Percentiles rank a stretch among this genome's conserved stretches.
phyloP scores from a whole-genome alignment of 495 filamentous ascomycete genomes.

The Xylaria nigripes region DNA sequence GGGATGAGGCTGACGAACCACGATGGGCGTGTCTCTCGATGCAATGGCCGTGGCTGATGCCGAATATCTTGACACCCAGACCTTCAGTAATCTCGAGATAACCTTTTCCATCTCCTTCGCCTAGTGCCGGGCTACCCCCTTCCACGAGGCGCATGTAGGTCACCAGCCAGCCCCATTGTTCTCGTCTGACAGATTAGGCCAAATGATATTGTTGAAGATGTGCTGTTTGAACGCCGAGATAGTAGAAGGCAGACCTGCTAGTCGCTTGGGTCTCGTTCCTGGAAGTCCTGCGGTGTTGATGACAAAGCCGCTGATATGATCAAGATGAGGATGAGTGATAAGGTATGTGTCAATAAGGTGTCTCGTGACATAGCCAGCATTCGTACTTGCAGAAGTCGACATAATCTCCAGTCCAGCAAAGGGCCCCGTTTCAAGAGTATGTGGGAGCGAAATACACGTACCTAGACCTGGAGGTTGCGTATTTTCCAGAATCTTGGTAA shows the following conservation, averaged over 20 bases:
- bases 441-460: conserved; percentile 21
- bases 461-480: conserved; percentile 40
- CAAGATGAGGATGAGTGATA: conserved; percentile 90
- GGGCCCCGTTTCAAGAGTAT: conserved; percentile 44
- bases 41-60: conserved; percentile 81
- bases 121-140: conserved; percentile 74
- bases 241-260: conserved; percentile 77
- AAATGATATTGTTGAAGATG: conserved; percentile 96
- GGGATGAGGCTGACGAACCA: conserved; percentile 39
- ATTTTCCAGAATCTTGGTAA: conserved; percentile 58
- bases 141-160: conserved; percentile 84
- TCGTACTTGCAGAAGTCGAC: conserved; percentile 53
- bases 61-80: conserved; percentile 65
- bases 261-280: conserved; percentile 65
- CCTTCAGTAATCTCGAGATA: conserved; percentile 83
- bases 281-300: conserved; percentile 82
- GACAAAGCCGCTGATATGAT: conserved; percentile 84
- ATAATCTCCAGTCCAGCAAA: conserved; percentile 70
- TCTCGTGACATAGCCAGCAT: conserved; percentile 69
- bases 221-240: conserved; percentile 84
- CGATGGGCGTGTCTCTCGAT: conserved; percentile 62
- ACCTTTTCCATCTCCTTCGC: conserved; percentile 63
- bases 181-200: conserved; percentile 96
- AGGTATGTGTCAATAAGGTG: conserved; percentile 77
- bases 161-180: conserved; percentile 88